Conservation (phyloP, 768 basidiomycete species). For the Termitomyces sp. region DNA sequence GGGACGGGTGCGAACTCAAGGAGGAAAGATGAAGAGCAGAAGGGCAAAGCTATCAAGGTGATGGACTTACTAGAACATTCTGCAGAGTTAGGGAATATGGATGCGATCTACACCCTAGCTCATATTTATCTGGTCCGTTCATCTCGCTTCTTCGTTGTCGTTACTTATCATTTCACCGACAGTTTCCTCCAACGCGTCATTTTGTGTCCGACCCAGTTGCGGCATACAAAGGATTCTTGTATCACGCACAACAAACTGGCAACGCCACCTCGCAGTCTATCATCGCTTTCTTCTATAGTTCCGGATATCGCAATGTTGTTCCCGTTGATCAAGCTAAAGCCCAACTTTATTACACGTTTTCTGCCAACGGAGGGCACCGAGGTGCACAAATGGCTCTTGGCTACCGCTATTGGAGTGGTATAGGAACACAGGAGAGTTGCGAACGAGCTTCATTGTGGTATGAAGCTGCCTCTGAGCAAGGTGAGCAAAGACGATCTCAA, state of each 20-base stretch:
- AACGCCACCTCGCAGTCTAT: conserved; percentile 86
- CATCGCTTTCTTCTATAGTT: conserved; percentile 86
- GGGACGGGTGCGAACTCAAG: conserved; percentile 39
- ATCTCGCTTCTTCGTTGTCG: not conserved
- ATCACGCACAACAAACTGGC: conserved; percentile 69
- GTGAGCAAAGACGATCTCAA: conserved; percentile 32
- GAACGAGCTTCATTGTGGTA: conserved; percentile 85
- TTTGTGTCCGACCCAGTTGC: conserved; percentile 59
- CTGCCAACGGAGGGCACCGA: conserved; percentile 83
- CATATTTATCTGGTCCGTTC: conserved; percentile 63
- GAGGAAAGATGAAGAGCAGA: conserved; percentile 65
- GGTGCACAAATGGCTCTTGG: conserved; percentile 92
- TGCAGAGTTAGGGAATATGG: conserved; percentile 70
- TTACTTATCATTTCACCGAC: not conserved
- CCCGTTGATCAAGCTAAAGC: conserved; percentile 76
- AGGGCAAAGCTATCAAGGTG: conserved; percentile 75
- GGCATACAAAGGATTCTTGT: conserved; percentile 61
- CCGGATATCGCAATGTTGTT: conserved; percentile 70
- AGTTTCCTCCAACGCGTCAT: conserved; percentile 76
- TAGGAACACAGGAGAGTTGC: conserved; percentile 88
- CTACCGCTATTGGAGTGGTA: conserved; percentile 95
- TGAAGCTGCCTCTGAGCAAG: conserved; percentile 82
- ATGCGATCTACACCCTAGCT: conserved; percentile 70
- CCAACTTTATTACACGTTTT: conserved; percentile 91
- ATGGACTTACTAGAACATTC: conserved; percentile 80